Conservation (phyloP, 1,284 basidiomycete genomes). For the Nidula niveotomentosa region DNA sequence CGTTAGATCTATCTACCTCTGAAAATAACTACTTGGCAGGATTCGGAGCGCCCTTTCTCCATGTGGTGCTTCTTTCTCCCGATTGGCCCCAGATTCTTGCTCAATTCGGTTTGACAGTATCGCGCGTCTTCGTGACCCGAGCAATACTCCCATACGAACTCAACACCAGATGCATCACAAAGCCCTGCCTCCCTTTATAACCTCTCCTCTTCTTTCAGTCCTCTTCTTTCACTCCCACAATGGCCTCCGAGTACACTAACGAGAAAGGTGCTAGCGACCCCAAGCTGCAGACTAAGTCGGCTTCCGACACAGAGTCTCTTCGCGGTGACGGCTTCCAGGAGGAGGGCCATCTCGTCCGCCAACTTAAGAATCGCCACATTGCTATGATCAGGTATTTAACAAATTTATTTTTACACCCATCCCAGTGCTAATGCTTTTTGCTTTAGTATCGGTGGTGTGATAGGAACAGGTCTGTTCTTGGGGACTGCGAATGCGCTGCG, state of each 20-base stretch:
- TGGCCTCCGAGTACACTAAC: neutral
- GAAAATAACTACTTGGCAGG: no score
- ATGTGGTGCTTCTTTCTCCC: no score
- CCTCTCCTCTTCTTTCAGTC: no score
- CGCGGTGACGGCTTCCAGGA: constrained; percentile 5
- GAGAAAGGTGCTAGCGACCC: constrained; percentile 11
- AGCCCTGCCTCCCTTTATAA: no score
- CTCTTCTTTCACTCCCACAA: no score
- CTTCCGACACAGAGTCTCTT: constrained; percentile 23
- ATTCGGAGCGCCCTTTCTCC: no score
- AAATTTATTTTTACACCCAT: neutral
- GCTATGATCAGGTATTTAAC: constrained; percentile 64
- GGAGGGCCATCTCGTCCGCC: constrained; percentile 41
- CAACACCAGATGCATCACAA: no score
- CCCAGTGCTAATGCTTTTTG: constrained; percentile 1
- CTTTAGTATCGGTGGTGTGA: constrained; percentile 66
- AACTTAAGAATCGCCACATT: constrained; percentile 67
- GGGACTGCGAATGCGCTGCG: constrained; percentile 59
- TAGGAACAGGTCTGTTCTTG: constrained; percentile 68
- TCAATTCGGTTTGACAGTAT: no score
- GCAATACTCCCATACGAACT: no score
- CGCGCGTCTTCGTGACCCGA: no score
- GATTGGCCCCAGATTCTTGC: no score
- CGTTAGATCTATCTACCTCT: no score
- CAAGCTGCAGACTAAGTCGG: constrained; percentile 3